Conservation (phyloP, 2,329 filamentous ascomycete genomes). For the Cladosporium velox region DNA sequence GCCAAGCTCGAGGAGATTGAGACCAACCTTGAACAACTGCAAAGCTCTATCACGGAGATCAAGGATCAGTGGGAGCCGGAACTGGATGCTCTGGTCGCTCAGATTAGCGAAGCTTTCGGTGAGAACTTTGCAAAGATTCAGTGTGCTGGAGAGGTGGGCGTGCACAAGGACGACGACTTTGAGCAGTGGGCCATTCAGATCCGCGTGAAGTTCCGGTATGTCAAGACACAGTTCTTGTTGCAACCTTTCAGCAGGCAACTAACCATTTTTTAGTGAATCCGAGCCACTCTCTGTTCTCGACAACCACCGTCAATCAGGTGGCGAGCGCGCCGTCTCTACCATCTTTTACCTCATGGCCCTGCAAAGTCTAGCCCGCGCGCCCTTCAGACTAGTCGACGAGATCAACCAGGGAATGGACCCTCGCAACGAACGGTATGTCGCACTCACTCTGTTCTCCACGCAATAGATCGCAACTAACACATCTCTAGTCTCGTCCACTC, state of each 20-base stretch:
- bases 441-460: too few species aligned
- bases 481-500: slow-evolving; percentile 77
- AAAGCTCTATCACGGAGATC: slow-evolving; percentile 63
- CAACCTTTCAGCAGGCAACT: too few species aligned
- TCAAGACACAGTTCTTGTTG: too few species aligned
- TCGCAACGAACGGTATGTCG: slow-evolving; percentile 75
- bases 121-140: slow-evolving; percentile 93
- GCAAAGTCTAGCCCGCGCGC: slow-evolving; percentile 87
- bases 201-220: slow-evolving; percentile 88
- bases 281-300: slow-evolving; percentile 84
- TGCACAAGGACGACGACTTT: slow-evolving; percentile 88
- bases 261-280: slow-evolving; percentile 61
- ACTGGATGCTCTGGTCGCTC: slow-evolving; percentile 73
- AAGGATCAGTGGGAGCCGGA: slow-evolving; percentile 78
- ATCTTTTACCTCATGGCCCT: slow-evolving; percentile 99
- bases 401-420: slow-evolving; percentile 99
- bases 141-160: slow-evolving; percentile 84
- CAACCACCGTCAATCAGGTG: slow-evolving; percentile 91
- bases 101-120: slow-evolving; percentile 87
- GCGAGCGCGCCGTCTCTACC: slow-evolving; percentile 92
- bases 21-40: slow-evolving; percentile 57
- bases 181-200: slow-evolving; percentile 93
- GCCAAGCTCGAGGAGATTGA: slow-evolving; percentile 60
- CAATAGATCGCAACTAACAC: slow-evolving; percentile 19
- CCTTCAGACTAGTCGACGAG: slow-evolving; percentile 97